These are phyloP conservation scores for Fusarium penzigii DNA, from an alignment of 2,329 filamentous ascomycete genomes.

Conservation along the genomic window DNA sequence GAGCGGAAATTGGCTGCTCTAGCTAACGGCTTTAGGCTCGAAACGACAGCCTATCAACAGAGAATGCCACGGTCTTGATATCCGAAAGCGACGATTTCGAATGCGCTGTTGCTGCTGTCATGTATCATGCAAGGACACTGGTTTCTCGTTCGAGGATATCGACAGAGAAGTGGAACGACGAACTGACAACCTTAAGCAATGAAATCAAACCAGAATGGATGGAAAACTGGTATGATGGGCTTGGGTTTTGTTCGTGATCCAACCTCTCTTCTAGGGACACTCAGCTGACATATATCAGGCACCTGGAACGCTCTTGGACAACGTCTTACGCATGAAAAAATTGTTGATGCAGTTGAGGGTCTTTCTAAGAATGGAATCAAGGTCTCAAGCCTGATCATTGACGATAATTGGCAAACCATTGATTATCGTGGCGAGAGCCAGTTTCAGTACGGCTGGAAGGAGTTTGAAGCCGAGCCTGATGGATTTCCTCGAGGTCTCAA, in stretches of 20 bases:
- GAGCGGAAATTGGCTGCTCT: not conserved
- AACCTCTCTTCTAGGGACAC: not conserved
- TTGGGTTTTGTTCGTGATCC: conserved; percentile 73
- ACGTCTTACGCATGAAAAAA: conserved; percentile 75
- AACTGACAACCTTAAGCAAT: conserved; percentile 47
- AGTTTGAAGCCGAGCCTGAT: conserved; percentile 81
- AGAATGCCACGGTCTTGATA: conserved; percentile 64
- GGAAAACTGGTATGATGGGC: conserved; percentile 86
- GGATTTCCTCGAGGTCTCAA: conserved; percentile 82
- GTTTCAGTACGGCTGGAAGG: conserved; percentile 67
- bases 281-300: conserved; percentile 41
- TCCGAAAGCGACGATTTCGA: conserved; percentile 74
- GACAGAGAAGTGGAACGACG: conserved; percentile 44
- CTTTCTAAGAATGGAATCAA: conserved; percentile 73
- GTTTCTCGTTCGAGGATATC: conserved; percentile 41
- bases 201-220: conserved; percentile 67
- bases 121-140: conserved; percentile 79
- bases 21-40: conserved; percentile 45
- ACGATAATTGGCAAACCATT: conserved; percentile 93
- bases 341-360: conserved; percentile 72
- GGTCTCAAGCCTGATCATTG: conserved; percentile 86
- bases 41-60: conserved; percentile 64
- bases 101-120: conserved; percentile 72
- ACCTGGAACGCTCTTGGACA: conserved; percentile 96
- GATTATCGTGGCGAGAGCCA: conserved; percentile 51